Evolutionary conservation across 768 basidiomycete species (phyloP), one percentile per base, ranked within the genome.

Genomic region (Cyclocybe cylindracea): DNA sequence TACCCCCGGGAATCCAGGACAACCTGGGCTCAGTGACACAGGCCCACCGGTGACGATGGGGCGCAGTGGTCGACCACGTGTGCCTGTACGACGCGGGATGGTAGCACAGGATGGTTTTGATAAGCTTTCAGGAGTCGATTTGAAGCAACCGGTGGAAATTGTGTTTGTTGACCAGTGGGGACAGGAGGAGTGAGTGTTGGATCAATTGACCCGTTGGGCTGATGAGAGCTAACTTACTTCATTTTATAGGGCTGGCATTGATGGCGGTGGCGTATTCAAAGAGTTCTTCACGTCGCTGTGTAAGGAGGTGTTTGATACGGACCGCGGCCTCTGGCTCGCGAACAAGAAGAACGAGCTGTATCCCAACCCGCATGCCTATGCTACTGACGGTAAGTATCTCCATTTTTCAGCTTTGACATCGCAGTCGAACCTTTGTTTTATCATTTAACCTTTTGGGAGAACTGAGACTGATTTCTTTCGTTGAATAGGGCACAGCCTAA

Each of bases 211-310:
- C 10, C 13, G 45, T 18, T 10, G 10, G 41, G 6, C 34, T 37
- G 4, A 44, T 38, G 32, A 14, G 31, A 37, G 19, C 36, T 59
- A 43, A 53, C 36, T 44, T 8, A 18, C 31, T 42, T 34, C 50
- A 44, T 29, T 66, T 63, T 49, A 24, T 53, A 91, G 89, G 66
- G 85, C 87, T n/a, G 96, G 95, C 0, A 96, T 98, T 33, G 96
- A 98, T 57, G 95, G 96, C 2, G 95, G 97, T 3, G 97, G 97
- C 0, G 86, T 98, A 4, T 98, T 97, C 77, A 99, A 98, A 66
- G 97, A 98, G 68, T 97, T 98, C 59, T 82, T 98, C 62, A 99
- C 94, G 2, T 91, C 89, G 10, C 68, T 99, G 13, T 87, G 86
- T 50, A 94, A 89, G 62, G 96, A 98, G 66, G 96, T 91, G 0